Evolutionary conservation across 495 filamentous ascomycete species (phyloP), one percentile per base, ranked within the genome.

Genomic region (Daldinia caldariorum): DNA sequence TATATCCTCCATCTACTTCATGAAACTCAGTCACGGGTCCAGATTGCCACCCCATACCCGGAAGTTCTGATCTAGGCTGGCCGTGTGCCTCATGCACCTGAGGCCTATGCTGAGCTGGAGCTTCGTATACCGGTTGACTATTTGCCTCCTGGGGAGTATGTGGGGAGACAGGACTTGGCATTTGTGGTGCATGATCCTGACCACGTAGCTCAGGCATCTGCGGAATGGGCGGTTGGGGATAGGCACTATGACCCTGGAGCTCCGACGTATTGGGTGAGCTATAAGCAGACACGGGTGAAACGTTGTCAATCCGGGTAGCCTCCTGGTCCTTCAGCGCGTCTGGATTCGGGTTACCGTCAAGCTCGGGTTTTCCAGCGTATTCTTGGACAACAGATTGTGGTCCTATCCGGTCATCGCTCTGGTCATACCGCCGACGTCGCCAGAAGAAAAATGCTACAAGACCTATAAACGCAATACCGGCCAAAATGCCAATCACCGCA

Each of bases 251-350:
- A 20, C 74, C 75, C 38, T 76, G 76, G 13, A 81, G 72, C 47
- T 82, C 80, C 12, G 77, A 61, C 14, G 64, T 69, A 14, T 61
- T 51, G 10, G 61, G 69, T 14, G 63, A 41, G 9, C 66, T 69
- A 31, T 76, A 66, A 8, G 73, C 76, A 7, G 81, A 81, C 38
- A 78, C 71, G 2, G 82, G 82, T 0, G 81, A 82, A n/a, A 80
- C 73, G 64, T 66, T 81, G 34, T 77, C 73, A 20, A 38, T 57
- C 12, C 76, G 73, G 3, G 61, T 37, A 3, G 62, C 62, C 3
- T 50, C 56, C 50, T 61, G 65, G n/a, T 20, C 54, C 45, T 78
- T 77, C 43, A 78, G 60, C 20, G 65, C 76, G 62, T 74, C 78
- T 4, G 67, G 72, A 54, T 74, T 72, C 9, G 72, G 74, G 60